Evolutionary conservation across 805 yeast genomes (phyloP).

Genomic region (Suhomyces emberorum): DNA sequence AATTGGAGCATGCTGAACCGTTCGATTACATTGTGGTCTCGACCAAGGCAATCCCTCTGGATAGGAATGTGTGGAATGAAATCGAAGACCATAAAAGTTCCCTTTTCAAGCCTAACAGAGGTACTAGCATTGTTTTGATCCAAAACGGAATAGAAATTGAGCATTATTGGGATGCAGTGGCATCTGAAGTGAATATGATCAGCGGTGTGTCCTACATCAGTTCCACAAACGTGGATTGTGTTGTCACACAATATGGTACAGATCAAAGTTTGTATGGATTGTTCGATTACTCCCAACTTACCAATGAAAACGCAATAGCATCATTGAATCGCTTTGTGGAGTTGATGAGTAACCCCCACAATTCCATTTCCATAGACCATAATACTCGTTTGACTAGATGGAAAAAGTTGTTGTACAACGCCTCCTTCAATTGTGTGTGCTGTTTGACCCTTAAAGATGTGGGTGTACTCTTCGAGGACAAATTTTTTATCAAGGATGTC

Average conservation of each 20-base stretch:
- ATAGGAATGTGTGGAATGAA: constrained; percentile 22
- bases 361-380: constrained; percentile 37
- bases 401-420: constrained; percentile 67
- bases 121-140: constrained; percentile 19
- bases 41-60: constrained; percentile 33
- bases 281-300: constrained; percentile 21
- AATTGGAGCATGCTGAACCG: constrained; percentile 14
- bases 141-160: constrained; percentile 28
- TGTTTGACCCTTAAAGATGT: constrained; percentile 58
- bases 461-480: constrained; percentile 44
- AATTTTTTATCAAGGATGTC: constrained; percentile 7
- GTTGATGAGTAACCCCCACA: constrained; percentile 44
- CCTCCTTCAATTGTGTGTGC: constrained; percentile 60
- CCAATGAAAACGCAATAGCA: constrained; percentile 34
- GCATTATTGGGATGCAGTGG: constrained; percentile 18
- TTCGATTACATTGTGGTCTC: constrained; percentile 33
- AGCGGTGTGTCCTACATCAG: constrained; percentile 35
- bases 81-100: constrained; percentile 10
- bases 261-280: constrained; percentile 27
- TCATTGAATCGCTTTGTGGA: constrained; percentile 30
- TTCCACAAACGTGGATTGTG: constrained; percentile 26
- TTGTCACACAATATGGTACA: constrained; percentile 24
- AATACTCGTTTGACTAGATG: constrained; percentile 56
- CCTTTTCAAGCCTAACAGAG: constrained; percentile 10
- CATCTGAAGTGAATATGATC: constrained; percentile 16